Evolutionary conservation across 805 yeast genomes (phyloP), one percentile per base, ranked within the genome.

Genomic region (Wickerhamomyces sydowiorum): DNA sequence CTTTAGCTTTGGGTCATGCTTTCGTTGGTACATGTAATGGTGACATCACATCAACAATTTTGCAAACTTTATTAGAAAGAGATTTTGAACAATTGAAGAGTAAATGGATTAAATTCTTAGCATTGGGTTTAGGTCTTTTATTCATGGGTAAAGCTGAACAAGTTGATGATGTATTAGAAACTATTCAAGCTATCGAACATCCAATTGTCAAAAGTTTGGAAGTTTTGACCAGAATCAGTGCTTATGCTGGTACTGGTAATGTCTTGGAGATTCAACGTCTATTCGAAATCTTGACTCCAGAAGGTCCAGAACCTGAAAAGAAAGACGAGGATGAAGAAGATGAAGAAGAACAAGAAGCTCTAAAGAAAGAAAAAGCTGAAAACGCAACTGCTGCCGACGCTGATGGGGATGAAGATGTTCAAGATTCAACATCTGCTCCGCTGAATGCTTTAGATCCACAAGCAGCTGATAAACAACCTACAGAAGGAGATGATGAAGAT

Each of bases 161-260:
- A 62, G 90, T 83, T 38, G 96, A 89, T 52, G 98, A 91, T 65
- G 96, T 89, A 18, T 69, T 91, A 48, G 98, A 91, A 61, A 87
- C 97, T 1, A 81, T 93, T 48, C 86, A 83, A 61, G 98, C 98
- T 14, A 85, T 93, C 56, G 96, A 89, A 52, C 97, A 91, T 60
- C 97, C 97, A 32, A 82, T 93, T 57, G 81, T 93, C 22, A 82
- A 86, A 52, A 85, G 95, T 36, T 78, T 90, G 59, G 93, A 87
- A 64, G 93, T 89, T 14, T 72, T 93, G 57, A 89, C 95, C 27
- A 88, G 84, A 48, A 84, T 90, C 40, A 86, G 97, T 68, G 95
- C 98, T 4, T 90, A 85, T 67, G 95, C 96, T 10, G 99, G 98
- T 48, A 88, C 98, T 31, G 99, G 99, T 52, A 93, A 93, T 61